Base-by-base conservation (phyloP, 805 yeast species). In the Phaffomyces opuntiae region DNA sequence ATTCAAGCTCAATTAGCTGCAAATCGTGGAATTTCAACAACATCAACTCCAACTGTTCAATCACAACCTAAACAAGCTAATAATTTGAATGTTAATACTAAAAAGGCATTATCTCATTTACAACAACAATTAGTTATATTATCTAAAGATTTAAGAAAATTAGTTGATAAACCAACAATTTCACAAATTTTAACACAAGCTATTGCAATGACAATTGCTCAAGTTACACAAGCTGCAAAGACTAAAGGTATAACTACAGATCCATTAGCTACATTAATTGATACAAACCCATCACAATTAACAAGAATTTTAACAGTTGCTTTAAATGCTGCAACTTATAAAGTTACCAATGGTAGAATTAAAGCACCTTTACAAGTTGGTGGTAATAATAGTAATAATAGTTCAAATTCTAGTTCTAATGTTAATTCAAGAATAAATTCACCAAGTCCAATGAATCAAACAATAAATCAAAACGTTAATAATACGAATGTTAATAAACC, bases 181-280 rank as follows among this genome's bases (percentile, higher is more conserved):
- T 86, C 96, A 0, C 86, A 81, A 48, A 80, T 89, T 45, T 70
- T 90, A 54, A 90, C 96, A 9, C 89, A 86, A 55, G 96, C 96
- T 1, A 72, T 90, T 53, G 96, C 96, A 3, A 85, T 90, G 70
- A 91, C 96, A 0, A 88, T 90, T 51, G 91, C 95, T 11, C 93
- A 86, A 61, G 91, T 86, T 9, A 83, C 85, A 48, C 90, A 82
- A 53, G 90, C 90, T 8, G 96, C 96, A 0, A 87, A 89, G 55
- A 81, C 81, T 54, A 87, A 84, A 34, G 90, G 93, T 16, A 81
- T 86, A 48, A 79, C 81, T 1, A 87, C 88, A 19, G 84, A 85
- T 55, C 90, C 93, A 5, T 67, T 86, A 50, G 80, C 85, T 13
- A 83, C 87, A 31, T 72, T 83, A 57, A 87, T 85, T 56, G 91